Percentiles rank a stretch among this genome's conserved stretches.
Evolutionary conservation across 225 moss, liverwort and hornwort genomes (phyloP).

Genomic region (Pseudisothecium myosuroides): DNA sequence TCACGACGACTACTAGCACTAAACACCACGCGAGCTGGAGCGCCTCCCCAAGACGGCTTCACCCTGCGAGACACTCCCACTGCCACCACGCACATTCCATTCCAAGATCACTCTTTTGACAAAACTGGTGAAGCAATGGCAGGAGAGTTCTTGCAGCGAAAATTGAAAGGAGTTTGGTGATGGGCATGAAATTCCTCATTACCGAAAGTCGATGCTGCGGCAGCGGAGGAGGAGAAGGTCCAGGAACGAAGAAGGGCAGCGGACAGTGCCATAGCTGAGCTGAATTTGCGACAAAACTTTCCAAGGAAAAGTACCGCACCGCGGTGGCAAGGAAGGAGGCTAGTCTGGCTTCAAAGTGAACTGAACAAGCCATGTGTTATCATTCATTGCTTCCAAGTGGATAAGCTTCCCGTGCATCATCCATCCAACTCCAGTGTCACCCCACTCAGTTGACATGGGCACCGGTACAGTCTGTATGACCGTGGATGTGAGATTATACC

Average conservation of each 20-base stretch:
- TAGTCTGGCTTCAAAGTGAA: too few species aligned
- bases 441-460: background rate
- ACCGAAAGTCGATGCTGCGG: background rate
- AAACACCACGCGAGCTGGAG: constrained; percentile 7
- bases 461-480: background rate
- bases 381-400: background rate
- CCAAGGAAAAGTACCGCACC: background rate
- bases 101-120: background rate
- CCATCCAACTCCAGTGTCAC: background rate
- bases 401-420: background rate
- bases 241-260: constrained; percentile 9
- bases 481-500: background rate
- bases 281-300: background rate
- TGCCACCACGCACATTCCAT: constrained; percentile 12
- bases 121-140: background rate
- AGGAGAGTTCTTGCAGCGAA: background rate
- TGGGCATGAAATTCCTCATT: background rate
- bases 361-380: background rate
- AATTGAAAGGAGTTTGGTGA: background rate
- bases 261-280: constrained; percentile 28
- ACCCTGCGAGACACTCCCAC: constrained; percentile 22
- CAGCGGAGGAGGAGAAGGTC: background rate
- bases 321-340: background rate
- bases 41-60: constrained; percentile 3
- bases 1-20: background rate